Conservation (phyloP, 306 rosid species). For the Cercis canadensis region DNA sequence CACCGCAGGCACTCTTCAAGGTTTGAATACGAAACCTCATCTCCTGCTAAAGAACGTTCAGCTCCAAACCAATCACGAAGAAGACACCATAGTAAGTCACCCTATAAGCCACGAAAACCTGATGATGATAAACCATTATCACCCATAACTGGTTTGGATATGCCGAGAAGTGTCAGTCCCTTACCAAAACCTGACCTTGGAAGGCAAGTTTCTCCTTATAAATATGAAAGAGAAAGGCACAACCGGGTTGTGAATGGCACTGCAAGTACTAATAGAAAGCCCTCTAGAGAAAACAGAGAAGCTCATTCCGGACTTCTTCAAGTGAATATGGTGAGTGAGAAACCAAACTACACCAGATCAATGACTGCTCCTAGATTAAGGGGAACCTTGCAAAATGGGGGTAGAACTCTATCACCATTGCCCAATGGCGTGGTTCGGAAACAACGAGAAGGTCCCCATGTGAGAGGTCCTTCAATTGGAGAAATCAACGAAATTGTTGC, state of each 20-base stretch:
- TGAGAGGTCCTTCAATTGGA: slow-evolving; percentile 51
- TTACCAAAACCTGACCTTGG: slow-evolving; percentile 53
- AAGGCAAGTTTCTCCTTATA: slow-evolving; percentile 55
- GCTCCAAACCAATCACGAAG: slow-evolving; percentile 51
- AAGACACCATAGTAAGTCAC: slow-evolving; percentile 65
- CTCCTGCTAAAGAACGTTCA: too few species aligned
- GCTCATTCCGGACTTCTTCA: too few species aligned
- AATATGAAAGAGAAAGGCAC: slow-evolving; percentile 40
- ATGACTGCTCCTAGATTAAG: slow-evolving; percentile 73
- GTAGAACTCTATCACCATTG: slow-evolving; percentile 41
- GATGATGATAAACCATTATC: slow-evolving; percentile 35
- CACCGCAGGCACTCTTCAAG: slow-evolving; percentile 54
- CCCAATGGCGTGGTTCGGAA: slow-evolving; percentile 31
- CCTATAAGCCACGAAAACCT: slow-evolving; percentile 51
- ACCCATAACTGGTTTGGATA: slow-evolving; percentile 32
- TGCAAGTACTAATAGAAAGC: too few species aligned
- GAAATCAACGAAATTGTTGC: slow-evolving; percentile 76
- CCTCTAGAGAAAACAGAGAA: too few species aligned
- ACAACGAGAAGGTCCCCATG: slow-evolving; percentile 43
- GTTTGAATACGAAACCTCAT: slow-evolving; percentile 44
- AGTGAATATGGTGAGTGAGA: too few species aligned
- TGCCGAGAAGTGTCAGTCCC: slow-evolving; percentile 68
- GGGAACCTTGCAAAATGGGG: slow-evolving; percentile 43
- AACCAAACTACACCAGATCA: slow-evolving; percentile 56
- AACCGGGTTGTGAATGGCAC: too few species aligned